A percentile compares a stretch with the other conserved stretches of the same genome.
phyloP scores from a whole-genome alignment of 331 rosid genomes.

The Cydonia oblonga region DNA sequence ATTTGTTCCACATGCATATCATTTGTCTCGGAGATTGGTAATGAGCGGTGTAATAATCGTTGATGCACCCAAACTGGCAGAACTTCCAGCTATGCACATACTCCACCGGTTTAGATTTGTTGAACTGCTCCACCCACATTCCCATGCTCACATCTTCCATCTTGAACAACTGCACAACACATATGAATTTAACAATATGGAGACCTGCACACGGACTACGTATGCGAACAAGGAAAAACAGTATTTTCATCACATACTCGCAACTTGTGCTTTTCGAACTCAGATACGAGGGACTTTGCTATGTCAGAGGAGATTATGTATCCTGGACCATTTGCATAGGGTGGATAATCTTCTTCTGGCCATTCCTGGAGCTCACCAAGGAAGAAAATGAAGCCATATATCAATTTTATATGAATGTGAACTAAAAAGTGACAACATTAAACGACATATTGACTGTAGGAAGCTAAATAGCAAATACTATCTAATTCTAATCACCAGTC shows the following conservation, averaged over 20 bases:
- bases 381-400: background rate
- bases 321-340: slow-evolving; percentile 94
- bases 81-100: slow-evolving; percentile 64
- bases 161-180: slow-evolving; percentile 58
- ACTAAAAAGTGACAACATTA: background rate
- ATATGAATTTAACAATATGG: background rate
- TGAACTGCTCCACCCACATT: slow-evolving; percentile 88
- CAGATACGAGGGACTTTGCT: slow-evolving; percentile 57
- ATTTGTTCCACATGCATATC: slow-evolving; percentile 84
- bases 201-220: background rate
- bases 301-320: slow-evolving; percentile 67
- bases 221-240: background rate
- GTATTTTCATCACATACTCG: slow-evolving; percentile 21
- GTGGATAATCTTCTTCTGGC: slow-evolving; percentile 89
- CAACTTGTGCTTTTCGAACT: slow-evolving; percentile 59
- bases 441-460: background rate
- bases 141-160: slow-evolving; percentile 99
- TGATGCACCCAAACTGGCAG: slow-evolving; percentile 86
- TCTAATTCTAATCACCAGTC: background rate
- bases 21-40: slow-evolving; percentile 91
- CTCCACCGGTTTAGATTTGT: slow-evolving; percentile 44
- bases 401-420: background rate
- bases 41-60: slow-evolving; percentile 73
- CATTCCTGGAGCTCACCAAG: slow-evolving; percentile 52
- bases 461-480: background rate